Evolutionary conservation across 139 green algal species (phyloP).

Genomic region (Prasinococcaceae sp.): DNA sequence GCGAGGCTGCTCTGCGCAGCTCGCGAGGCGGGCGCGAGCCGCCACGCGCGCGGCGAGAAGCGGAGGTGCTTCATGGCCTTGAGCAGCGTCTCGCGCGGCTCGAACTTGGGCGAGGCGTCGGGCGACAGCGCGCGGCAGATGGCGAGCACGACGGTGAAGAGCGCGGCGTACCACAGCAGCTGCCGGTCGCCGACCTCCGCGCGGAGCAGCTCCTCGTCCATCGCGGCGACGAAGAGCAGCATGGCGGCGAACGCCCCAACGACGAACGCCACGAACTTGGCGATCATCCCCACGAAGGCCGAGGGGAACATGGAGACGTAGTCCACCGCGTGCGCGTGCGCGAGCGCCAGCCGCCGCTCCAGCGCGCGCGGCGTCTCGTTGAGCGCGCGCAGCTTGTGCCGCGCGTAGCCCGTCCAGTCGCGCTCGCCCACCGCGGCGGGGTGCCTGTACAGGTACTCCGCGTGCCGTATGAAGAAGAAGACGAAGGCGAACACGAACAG

Average conservation of each 20-base stretch:
- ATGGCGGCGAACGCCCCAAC: conserved; percentile 61
- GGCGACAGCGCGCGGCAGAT: conserved; percentile 19
- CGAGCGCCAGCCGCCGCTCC: conserved; percentile 52
- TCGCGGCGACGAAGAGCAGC: conserved; percentile 21
- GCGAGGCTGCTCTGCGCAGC: too few species aligned
- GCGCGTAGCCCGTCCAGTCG: conserved; percentile 30
- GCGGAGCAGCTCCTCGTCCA: conserved; percentile 30
- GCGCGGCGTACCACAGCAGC: conserved; percentile 30
- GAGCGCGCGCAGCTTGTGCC: conserved; percentile 77
- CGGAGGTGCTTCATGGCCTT: conserved; percentile 77
- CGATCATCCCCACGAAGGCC: conserved; percentile 40
- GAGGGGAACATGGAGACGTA: conserved; percentile 89
- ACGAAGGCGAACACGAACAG: conserved; percentile 79
- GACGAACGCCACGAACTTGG: conserved; percentile 69
- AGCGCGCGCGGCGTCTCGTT: conserved; percentile 90
- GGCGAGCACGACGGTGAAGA: conserved; percentile 28
- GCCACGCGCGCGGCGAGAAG: conserved; percentile 69
- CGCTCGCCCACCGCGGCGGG: conserved; percentile 14
- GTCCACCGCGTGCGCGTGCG: conserved; percentile 48
- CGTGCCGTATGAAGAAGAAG: conserved; percentile 87
- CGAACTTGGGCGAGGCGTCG: conserved; percentile 41
- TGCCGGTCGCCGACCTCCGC: conserved; percentile 21
- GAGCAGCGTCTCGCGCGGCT: conserved; percentile 67
- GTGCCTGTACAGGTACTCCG: conserved; percentile 84
- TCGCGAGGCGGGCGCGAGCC: conserved; percentile 15